Evolutionary conservation across 2,329 filamentous ascomycete genomes (phyloP).

Genomic region (Botrytis deweyae): DNA sequence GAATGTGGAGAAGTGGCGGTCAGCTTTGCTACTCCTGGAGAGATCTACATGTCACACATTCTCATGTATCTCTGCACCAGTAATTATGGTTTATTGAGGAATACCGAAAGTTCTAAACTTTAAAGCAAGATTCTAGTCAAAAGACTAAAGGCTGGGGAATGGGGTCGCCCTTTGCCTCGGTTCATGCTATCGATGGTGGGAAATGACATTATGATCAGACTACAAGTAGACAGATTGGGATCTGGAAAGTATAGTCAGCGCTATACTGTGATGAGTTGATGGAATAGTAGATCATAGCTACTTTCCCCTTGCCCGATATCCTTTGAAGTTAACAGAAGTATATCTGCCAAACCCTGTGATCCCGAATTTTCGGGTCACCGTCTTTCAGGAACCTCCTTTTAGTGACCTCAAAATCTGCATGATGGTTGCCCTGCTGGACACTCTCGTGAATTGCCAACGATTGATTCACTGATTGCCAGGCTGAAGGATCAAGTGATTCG

Average conservation of each 20-base stretch:
- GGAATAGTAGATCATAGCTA: background rate
- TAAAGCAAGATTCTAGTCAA: background rate
- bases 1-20: background rate
- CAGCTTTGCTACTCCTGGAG: background rate
- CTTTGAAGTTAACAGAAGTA: no score
- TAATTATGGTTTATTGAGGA: background rate
- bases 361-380: background rate
- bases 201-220: background rate
- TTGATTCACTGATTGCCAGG: background rate
- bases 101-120: background rate
- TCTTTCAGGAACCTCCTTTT: background rate
- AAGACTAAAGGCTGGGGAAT: background rate
- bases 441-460: background rate
- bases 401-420: background rate
- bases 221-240: background rate
- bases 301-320: background rate
- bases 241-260: background rate
- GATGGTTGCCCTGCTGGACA: background rate
- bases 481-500: background rate
- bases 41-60: background rate
- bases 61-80: no score
- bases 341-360: background rate
- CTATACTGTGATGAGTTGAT: background rate
- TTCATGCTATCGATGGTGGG: background rate
- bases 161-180: background rate